Conservation (phyloP, 257 asterid species). For the Gentiana straminea region DNA sequence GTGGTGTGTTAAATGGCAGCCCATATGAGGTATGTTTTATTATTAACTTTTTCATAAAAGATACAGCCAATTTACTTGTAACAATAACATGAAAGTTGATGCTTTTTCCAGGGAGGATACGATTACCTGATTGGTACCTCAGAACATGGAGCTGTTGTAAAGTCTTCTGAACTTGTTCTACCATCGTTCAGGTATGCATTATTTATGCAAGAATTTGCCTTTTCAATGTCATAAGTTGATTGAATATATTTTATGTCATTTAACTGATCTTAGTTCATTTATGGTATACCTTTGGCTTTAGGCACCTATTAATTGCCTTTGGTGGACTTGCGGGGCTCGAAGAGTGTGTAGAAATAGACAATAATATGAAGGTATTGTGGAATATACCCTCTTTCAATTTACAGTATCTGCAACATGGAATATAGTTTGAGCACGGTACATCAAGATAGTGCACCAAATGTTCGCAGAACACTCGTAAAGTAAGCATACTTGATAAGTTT, state of each 20-base stretch:
- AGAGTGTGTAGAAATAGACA: constrained; percentile 83
- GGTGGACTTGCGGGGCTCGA: constrained; percentile 99
- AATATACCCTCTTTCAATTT: background rate
- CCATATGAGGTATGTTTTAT: constrained; percentile 48
- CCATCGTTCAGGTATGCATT: constrained; percentile 63
- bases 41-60: background rate
- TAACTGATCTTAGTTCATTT: background rate
- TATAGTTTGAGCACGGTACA: background rate
- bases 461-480: too few relatives aligned
- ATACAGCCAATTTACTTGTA: background rate
- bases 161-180: constrained; percentile 55
- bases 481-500: too few relatives aligned
- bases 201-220: too few relatives aligned
- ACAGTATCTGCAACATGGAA: background rate
- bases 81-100: background rate
- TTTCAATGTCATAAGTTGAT: too few relatives aligned
- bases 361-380: constrained; percentile 47
- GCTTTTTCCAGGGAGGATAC: constrained; percentile 55
- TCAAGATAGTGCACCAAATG: too few relatives aligned
- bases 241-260: background rate
- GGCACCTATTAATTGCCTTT: constrained; percentile 92
- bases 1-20: constrained; percentile 65
- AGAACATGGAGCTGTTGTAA: constrained; percentile 63
- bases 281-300: constrained; percentile 10
- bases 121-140: constrained; percentile 88